phyloP scores from a whole-genome alignment of 345 rosid species.

The Syzygium jambos region DNA sequence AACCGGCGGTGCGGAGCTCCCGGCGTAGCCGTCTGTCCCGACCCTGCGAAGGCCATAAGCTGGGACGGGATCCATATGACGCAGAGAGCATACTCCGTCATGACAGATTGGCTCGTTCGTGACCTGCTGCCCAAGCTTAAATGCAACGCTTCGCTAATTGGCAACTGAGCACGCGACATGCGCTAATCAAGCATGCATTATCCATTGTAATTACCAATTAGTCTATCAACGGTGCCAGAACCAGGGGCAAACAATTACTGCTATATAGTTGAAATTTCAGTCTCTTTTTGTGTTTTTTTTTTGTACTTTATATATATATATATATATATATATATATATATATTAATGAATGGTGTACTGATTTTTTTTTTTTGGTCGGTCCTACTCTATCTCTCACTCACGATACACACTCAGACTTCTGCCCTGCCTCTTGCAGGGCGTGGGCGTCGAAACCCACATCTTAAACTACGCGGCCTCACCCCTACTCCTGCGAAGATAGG shows the following conservation, averaged over 20 bases:
- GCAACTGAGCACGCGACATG: neutral
- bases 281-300: neutral
- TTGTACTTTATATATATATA: neutral
- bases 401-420: too few relatives aligned
- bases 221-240: neutral
- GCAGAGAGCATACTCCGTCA: neutral
- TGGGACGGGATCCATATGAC: constrained; percentile 25
- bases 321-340: neutral
- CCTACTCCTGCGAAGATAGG: too few relatives aligned
- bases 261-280: neutral
- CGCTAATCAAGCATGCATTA: neutral
- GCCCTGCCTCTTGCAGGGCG: too few relatives aligned
- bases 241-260: neutral
- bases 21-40: constrained; percentile 1
- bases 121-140: neutral
- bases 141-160: neutral
- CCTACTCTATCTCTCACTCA: too few relatives aligned
- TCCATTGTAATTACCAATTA: neutral
- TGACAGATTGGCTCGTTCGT: neutral
- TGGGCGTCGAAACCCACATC: too few relatives aligned
- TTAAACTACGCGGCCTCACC: too few relatives aligned
- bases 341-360: neutral
- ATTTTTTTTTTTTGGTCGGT: too few relatives aligned
- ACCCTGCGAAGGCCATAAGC: neutral
- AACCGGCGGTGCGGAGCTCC: constrained; percentile 9